These are phyloP conservation scores for Hyphopichia fennica DNA, from an alignment of 1,139 yeast species.

Conservation along the genomic window DNA sequence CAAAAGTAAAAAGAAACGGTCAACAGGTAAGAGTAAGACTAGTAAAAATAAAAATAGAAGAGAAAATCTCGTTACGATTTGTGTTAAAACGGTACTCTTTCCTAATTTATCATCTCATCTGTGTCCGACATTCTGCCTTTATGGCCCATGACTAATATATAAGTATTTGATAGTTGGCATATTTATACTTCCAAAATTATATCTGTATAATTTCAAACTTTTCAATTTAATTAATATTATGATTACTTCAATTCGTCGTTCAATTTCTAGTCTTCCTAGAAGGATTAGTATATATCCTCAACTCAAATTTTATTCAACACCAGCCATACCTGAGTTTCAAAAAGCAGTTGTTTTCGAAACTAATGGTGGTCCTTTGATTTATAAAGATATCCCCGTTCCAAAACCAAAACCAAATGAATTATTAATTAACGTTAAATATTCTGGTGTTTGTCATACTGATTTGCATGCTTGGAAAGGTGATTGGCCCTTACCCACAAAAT, in stretches of 20 bases:
- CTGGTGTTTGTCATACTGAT: constrained; percentile 71
- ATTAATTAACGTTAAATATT: constrained; percentile 60
- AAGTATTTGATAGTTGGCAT: not conserved
- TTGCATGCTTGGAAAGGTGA: constrained; percentile 76
- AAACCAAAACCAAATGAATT: constrained; percentile 59
- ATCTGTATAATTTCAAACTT: not conserved
- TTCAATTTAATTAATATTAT: not conserved
- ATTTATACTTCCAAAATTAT: not conserved
- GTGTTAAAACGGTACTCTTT: not conserved
- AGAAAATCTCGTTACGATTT: not conserved
- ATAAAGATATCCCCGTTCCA: constrained; percentile 67
- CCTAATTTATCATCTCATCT: too few relatives aligned
- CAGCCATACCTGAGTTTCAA: constrained; percentile 57
- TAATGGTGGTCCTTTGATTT: constrained; percentile 62
- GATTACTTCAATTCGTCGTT: not conserved
- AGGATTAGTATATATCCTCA: not conserved
- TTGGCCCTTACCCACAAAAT: constrained; percentile 65
- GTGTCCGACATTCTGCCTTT: not conserved
- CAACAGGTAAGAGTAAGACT: too few relatives aligned
- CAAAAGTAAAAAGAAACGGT: too few relatives aligned
- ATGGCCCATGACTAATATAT: not conserved
- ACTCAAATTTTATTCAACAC: not conserved
- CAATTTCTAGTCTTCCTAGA: not conserved
- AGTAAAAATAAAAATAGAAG: too few relatives aligned
- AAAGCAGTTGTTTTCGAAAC: constrained; percentile 72